Base-by-base conservation (phyloP, 2,329 filamentous ascomycete genomes). In the Didymella glomerata region DNA sequence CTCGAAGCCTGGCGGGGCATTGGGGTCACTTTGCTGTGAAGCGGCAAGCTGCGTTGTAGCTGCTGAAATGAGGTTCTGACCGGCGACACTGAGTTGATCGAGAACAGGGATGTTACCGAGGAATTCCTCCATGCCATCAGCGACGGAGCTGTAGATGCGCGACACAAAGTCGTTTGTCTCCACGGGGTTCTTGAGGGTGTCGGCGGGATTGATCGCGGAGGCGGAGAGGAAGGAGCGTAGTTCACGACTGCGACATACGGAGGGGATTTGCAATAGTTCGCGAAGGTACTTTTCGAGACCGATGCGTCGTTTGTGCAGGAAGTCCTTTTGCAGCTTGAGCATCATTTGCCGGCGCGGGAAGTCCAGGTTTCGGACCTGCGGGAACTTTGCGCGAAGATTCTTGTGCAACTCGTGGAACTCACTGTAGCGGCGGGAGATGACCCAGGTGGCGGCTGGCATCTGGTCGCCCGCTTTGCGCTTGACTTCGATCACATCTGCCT, bases 121-220 rank as follows among this genome's bases (percentile, higher is more conserved):
- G 54, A 99, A 96, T 68, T 99, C 95, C 74, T 99, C 95, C 90
- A 99, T 96, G 32, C 96, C 95, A 73, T 99, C 95, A 0, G 94
- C 91, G 22, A 99, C 94, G 0, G 94, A 98, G 75, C 96, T 96
- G 79, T 98, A 99, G 47, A 99, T 88, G 4, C 95, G 88, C 0
- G 92, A 93, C 64, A 99, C 95, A 76, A 99, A 93, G 74, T 98
- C 91, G 76, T 79, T 80, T 5, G 78, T 76, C 78, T 85, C 74
- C 86, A 90, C 60, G 8, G 68, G 64, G 77, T 90, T 91, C 68
- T 86, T 86, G 8, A 59, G 53, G 53, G 90, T 86, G 25, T 88
- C 84, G 53, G 86, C 85, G 3, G 88, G 85, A 42, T 92, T 88
- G 36, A 92, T 91, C 59, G 92, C 92, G 68, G 95, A 84, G 67